Conservation (phyloP, 1,139 yeast species). For the Meyerozyma carpophila region DNA sequence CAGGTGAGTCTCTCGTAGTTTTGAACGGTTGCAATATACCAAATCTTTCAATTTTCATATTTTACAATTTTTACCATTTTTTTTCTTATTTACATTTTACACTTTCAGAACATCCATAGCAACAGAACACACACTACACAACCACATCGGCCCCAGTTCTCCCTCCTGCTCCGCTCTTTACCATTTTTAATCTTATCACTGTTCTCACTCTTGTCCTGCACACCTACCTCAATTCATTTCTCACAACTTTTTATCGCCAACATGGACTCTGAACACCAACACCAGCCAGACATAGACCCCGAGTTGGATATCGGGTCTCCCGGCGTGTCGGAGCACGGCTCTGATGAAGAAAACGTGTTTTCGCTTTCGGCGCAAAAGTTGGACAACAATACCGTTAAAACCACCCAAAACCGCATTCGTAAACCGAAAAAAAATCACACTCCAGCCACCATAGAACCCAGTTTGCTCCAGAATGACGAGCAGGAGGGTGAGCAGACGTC, state of each 20-base stretch:
- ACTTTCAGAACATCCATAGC: too few species aligned
- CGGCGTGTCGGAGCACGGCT: neutral
- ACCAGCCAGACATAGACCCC: neutral
- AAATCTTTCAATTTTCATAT: too few species aligned
- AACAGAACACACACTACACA: too few species aligned
- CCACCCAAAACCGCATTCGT: neutral
- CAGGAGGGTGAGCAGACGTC: slow-evolving; percentile 11
- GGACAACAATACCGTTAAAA: neutral
- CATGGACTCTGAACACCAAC: neutral
- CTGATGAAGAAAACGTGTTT: neutral
- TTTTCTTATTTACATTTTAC: too few species aligned
- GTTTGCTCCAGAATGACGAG: neutral
- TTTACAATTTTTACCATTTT: too few species aligned
- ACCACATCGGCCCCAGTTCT: too few species aligned
- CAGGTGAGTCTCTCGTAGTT: too few species aligned
- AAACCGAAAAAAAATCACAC: neutral
- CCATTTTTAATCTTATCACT: too few species aligned
- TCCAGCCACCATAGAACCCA: neutral
- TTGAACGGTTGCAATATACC: too few species aligned
- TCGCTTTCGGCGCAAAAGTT: neutral
- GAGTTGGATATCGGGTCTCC: neutral
- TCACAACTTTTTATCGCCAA: neutral
- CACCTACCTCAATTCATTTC: neutral
- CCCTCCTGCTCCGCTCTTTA: too few species aligned
- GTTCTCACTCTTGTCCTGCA: neutral